Base-by-base conservation (phyloP, 148 eudicot genomes). In the Rhododendron mucronatum region DNA sequence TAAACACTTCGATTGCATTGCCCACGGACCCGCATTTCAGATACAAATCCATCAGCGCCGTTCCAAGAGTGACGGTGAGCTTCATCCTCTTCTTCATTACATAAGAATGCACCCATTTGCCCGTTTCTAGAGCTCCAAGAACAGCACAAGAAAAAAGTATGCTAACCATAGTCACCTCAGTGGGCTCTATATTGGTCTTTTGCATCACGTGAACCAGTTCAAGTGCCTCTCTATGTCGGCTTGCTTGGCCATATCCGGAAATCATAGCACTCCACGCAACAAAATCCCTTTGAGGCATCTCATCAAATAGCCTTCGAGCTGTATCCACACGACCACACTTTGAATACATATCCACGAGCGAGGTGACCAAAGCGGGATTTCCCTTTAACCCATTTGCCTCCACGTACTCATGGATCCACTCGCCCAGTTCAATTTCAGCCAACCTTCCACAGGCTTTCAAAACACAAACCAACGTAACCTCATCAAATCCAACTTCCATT, bases 181-280 rank as follows among this genome's bases (percentile, higher is more conserved):
- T 88, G 21, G 92, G 90, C 82, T 83, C 88, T 55, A 85, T 83
- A 80, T 84, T 86, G 1, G 88, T 63, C 37, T 85, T 90, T 81
- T 90, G 90, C 92, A 90, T 90, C 30, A 85, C 84, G 23, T 85
- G 86, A 78, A 90, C 87, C n/a, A 90, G 85, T 50, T 59, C 82
- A 61, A 90, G 89, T 28, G 92, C 92, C 59, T 90, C 92, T 63
- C 48, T 88, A 37, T 88, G 83, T 33, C 82, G 84, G 69, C 67
- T 76, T 37, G 90, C 86, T 81, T 87, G 90, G 51, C 74, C 85
- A 69, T 88, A 90, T 33, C 90, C 90, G 9, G 92, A 88, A 12
- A 90, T 90, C 92, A 90, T 90, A 18, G 90, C 89, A 45, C 90
- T 90, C 92, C 92, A 90, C 1, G 90, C 92, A 77, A 90, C 90